These are phyloP conservation scores for Symmetrospora coprosmae DNA, from an alignment of 768 basidiomycete genomes.

Conservation along the genomic window DNA sequence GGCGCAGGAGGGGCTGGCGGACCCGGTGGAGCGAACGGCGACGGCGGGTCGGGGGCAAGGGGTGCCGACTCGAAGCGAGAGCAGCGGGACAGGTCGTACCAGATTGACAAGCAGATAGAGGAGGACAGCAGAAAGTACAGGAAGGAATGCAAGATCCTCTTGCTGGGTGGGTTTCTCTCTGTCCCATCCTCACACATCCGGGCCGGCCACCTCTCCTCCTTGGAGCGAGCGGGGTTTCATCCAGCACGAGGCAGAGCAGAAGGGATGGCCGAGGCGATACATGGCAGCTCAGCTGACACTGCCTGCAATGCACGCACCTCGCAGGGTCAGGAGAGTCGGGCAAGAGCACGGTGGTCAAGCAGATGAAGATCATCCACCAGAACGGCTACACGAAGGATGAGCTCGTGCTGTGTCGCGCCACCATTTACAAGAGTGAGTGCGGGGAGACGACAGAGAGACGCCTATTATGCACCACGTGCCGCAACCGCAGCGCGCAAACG, in stretches of 20 bases:
- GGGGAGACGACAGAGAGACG: no score
- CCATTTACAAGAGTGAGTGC: slow-evolving; percentile 53
- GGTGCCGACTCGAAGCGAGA: neutral
- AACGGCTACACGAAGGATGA: slow-evolving; percentile 70
- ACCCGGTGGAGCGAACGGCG: neutral
- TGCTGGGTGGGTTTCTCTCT: slow-evolving; percentile 79
- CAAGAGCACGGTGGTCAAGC: slow-evolving; percentile 90
- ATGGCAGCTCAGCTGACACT: neutral
- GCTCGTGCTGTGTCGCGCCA: slow-evolving; percentile 57
- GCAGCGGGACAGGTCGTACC: slow-evolving; percentile 16
- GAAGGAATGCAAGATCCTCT: slow-evolving; percentile 79
- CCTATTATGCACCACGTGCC: no score
- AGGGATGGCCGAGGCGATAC: neutral
- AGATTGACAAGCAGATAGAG: slow-evolving; percentile 42
- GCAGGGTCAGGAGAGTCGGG: slow-evolving; percentile 87
- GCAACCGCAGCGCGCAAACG: neutral
- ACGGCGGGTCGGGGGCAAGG: neutral
- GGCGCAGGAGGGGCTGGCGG: neutral
- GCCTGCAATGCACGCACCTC: neutral
- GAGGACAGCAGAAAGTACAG: slow-evolving; percentile 69
- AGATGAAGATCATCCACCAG: slow-evolving; percentile 98
- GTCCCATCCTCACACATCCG: no score
- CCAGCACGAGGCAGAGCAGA: neutral
- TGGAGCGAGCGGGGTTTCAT: neutral
- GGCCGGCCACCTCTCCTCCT: neutral